Evolutionary conservation across 257 asterid genomes (phyloP).

Genomic region (Catharanthus roseus): DNA sequence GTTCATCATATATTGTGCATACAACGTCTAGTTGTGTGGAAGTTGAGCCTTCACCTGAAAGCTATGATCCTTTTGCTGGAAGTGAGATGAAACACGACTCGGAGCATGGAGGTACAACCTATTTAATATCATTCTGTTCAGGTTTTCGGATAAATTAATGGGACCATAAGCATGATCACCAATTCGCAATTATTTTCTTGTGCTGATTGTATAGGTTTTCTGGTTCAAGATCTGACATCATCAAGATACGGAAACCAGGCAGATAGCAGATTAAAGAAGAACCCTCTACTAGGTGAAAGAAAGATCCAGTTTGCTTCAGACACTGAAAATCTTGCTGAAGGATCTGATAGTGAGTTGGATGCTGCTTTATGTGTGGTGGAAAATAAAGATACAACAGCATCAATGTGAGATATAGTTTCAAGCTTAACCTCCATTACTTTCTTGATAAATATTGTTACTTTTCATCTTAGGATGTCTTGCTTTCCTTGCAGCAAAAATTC

Average conservation of each 20-base stretch:
- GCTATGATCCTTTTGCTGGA: background rate
- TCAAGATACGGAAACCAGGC: slow-evolving; percentile 6
- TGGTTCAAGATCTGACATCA: slow-evolving; percentile 14
- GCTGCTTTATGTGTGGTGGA: slow-evolving; percentile 14
- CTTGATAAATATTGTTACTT: slow-evolving; percentile 16
- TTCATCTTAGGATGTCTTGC: slow-evolving; percentile 11
- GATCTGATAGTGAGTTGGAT: slow-evolving; percentile 22
- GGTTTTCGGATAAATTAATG: background rate
- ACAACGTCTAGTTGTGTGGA: slow-evolving; percentile 17
- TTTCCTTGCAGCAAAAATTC: slow-evolving; percentile 36
- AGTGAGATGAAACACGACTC: slow-evolving; percentile 1
- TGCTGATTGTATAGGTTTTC: slow-evolving; percentile 13
- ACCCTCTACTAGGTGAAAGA: slow-evolving; percentile 15
- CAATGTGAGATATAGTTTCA: slow-evolving; percentile 38
- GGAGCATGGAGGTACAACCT: slow-evolving; percentile 2
- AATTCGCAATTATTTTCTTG: background rate
- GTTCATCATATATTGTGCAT: slow-evolving; percentile 21
- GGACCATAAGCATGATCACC: background rate
- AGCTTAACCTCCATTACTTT: background rate
- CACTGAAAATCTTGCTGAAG: slow-evolving; percentile 24
- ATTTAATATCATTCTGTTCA: slow-evolving; percentile 2
- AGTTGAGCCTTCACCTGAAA: slow-evolving; percentile 30
- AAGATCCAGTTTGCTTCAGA: slow-evolving; percentile 24
- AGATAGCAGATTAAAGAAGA: slow-evolving; percentile 1
- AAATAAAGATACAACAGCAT: slow-evolving; percentile 25